phyloP scores from a whole-genome alignment of 441 rosid genomes.

The Adansonia rubrostipa region DNA sequence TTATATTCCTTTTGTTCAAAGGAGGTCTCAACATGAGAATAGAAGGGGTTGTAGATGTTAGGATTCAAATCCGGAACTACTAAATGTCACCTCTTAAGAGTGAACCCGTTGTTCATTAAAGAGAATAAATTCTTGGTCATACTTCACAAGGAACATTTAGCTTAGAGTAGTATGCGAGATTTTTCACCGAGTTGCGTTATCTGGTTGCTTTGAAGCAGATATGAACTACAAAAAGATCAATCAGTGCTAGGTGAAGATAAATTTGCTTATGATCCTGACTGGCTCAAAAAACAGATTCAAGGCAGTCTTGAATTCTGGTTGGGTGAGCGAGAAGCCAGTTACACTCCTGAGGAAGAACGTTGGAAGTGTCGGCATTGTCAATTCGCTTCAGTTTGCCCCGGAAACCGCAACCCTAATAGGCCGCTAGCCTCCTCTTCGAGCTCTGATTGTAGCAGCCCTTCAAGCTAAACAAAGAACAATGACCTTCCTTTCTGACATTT shows the following conservation, averaged over 20 bases:
- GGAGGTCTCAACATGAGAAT: neutral
- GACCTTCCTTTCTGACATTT: neutral
- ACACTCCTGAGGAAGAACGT: constrained; percentile 67
- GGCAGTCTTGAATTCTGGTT: constrained; percentile 60
- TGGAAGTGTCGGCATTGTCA: constrained; percentile 82
- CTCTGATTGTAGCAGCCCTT: constrained; percentile 18
- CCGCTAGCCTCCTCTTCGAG: constrained; percentile 15
- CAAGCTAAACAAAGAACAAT: constrained; percentile 15
- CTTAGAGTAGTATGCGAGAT: neutral
- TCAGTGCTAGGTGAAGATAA: constrained; percentile 69
- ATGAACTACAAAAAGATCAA: constrained; percentile 70
- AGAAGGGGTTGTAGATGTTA: too few relatives aligned
- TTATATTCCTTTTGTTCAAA: neutral
- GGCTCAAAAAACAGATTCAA: constrained; percentile 50
- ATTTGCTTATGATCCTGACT: constrained; percentile 57
- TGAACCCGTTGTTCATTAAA: neutral
- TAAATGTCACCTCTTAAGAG: neutral
- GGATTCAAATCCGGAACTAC: neutral
- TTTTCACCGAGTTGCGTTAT: neutral
- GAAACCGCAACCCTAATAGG: constrained; percentile 32
- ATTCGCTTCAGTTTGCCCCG: constrained; percentile 53
- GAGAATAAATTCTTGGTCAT: too few relatives aligned
- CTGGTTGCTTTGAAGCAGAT: constrained; percentile 45
- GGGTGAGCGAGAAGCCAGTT: constrained; percentile 65
- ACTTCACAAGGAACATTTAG: neutral